Percentiles rank a stretch among this genome's conserved stretches.
Conservation (phyloP, 495 filamentous ascomycete species). For the Annulohypoxylon maeteangense region DNA sequence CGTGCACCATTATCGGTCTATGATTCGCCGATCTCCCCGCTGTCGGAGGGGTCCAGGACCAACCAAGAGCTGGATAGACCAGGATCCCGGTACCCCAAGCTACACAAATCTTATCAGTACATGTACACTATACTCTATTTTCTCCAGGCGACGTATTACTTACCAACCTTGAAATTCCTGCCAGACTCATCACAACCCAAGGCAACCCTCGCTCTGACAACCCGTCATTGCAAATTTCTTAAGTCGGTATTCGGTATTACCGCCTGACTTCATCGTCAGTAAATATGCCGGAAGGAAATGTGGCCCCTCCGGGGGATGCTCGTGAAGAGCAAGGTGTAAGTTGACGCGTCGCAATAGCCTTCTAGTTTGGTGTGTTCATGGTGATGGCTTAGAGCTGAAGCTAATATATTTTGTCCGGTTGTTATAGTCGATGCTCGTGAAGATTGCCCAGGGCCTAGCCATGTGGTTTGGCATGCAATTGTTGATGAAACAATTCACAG, state of each 20-base stretch:
- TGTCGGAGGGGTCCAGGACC: constrained; percentile 25
- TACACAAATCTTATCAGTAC: constrained; percentile 26
- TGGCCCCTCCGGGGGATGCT: constrained; percentile 44
- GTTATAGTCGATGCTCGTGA: constrained; percentile 48
- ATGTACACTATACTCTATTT: constrained; percentile 20
- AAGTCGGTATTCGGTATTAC: constrained; percentile 23
- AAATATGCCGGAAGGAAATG: constrained; percentile 53
- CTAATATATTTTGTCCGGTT: constrained; percentile 39
- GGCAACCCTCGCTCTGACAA: constrained; percentile 7
- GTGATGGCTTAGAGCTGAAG: background rate
- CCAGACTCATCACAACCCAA: constrained; percentile 12
- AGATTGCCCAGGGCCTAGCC: constrained; percentile 52
- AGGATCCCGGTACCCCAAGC: constrained; percentile 17
- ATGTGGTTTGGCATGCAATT: constrained; percentile 61
- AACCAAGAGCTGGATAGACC: constrained; percentile 22
- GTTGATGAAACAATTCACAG: constrained; percentile 57
- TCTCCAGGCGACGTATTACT: constrained; percentile 23
- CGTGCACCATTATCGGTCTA: constrained; percentile 29
- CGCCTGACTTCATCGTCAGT: constrained; percentile 6
- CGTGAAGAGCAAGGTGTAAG: constrained; percentile 54
- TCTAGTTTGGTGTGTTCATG: background rate
- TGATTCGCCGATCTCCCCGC: constrained; percentile 45
- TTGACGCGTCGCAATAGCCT: constrained; percentile 27
- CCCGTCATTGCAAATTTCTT: background rate
- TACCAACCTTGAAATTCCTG: constrained; percentile 3